Conservation (phyloP, 306 rosid species). For the Sophora flavescens region DNA sequence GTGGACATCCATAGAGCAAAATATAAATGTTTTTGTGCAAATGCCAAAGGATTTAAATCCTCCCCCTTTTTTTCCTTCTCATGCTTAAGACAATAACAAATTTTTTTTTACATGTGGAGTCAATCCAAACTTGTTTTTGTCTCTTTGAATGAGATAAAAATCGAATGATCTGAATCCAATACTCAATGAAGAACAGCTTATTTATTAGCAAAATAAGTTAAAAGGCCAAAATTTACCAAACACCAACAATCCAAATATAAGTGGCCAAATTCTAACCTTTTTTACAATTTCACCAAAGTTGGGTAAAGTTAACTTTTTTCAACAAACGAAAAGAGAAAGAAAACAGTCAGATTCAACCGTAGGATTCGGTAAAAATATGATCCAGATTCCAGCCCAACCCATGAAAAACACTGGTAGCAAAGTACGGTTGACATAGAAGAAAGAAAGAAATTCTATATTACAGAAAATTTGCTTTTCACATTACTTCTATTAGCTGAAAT, state of each 20-base stretch:
- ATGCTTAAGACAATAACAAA: too few relatives aligned
- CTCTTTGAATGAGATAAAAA: too few relatives aligned
- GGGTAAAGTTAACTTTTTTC: background rate
- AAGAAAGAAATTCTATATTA: background rate
- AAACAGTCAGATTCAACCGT: background rate
- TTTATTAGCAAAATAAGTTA: too few relatives aligned
- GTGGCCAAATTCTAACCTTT: background rate
- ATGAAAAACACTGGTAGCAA: background rate
- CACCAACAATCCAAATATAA: background rate
- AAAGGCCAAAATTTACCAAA: background rate
- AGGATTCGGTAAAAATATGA: background rate
- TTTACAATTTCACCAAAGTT: background rate
- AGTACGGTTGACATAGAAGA: constrained; percentile 2
- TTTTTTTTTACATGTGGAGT: too few relatives aligned
- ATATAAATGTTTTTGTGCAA: background rate
- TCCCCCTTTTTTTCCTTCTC: too few relatives aligned
- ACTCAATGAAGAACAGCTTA: too few relatives aligned
- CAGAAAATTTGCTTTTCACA: constrained; percentile 22
- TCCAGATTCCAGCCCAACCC: background rate
- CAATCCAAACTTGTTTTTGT: too few relatives aligned
- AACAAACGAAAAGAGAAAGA: too few relatives aligned
- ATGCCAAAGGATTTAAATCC: background rate
- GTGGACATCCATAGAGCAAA: background rate
- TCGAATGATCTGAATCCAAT: too few relatives aligned
- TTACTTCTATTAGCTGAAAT: constrained; percentile 36